Evolutionary conservation across 1,139 yeast genomes (phyloP), one percentile per base, ranked within the genome.

Genomic region (Geotrichum aggregatum): DNA sequence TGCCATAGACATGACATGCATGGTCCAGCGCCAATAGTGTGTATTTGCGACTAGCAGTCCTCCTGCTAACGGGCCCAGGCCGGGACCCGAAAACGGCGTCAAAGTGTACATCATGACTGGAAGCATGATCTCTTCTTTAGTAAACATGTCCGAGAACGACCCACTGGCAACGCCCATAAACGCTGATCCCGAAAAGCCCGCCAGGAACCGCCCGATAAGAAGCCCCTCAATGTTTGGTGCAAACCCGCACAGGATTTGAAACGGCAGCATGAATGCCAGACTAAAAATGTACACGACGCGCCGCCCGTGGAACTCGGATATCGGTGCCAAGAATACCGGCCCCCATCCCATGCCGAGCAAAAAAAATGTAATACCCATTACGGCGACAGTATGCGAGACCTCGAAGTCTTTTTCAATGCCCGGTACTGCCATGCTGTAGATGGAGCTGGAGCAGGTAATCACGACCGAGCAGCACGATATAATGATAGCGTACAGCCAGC

Each of bases 111-210:
- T 70, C 8, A 87, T 81, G 75, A 85, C 79, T 3, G 92, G 89
- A 44, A 82, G 72, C 10, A 86, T 85, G 58, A 87, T 74, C 21
- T 83, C 75, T 50, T 74, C 71, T 51, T 75, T 76, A 48, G 77
- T 79, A 58, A 76, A 79, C 47, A 84, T 71, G 65, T 85, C 95
- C 48, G 84, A 79, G 44, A 85, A 70, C 6, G 88, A 76, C 16
- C 92, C 94, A 46, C 87, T 87, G n/a, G 86, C 87, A 55, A 83
- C 86, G 34, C 87, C 76, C 60, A 86, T 73, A 46, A 86, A 86
- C 7, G 86, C 82, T 24, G 87, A 75, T 0, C 89, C 80, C 60
- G 81, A 81, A 41, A 85, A 78, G 1, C 91, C 91, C 49, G 82
- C 74, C 55, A 84, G 69, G 61, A 83, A 81, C 52, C 94, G 73